phyloP scores from a whole-genome alignment of 1,284 basidiomycete genomes.

The Naganishia sp. region DNA sequence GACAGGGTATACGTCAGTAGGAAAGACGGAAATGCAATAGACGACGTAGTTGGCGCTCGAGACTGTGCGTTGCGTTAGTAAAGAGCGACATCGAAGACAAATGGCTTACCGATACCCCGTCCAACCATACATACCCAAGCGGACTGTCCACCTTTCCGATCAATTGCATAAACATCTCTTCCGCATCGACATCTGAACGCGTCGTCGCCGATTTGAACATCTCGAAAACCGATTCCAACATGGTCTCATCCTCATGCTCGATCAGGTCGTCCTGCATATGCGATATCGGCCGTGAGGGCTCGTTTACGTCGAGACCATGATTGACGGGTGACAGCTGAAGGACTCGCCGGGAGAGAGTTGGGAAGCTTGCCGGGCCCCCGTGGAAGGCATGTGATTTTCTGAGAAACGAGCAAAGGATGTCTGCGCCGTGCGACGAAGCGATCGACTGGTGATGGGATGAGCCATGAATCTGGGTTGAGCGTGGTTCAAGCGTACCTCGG shows the following conservation, averaged over 20 bases:
- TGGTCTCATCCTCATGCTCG: neutral
- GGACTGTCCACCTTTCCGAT: conserved; percentile 42
- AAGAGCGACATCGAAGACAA: neutral
- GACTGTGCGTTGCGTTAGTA: conserved; percentile 32
- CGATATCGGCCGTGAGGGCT: neutral
- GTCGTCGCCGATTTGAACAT: neutral
- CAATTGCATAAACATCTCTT: conserved; percentile 53
- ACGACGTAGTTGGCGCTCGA: conserved; percentile 49
- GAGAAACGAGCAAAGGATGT: conserved; percentile 52
- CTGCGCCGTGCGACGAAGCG: conserved; percentile 51
- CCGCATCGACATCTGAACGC: conserved; percentile 1
- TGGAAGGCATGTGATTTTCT: conserved; percentile 42
- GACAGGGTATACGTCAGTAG: conserved; percentile 49
- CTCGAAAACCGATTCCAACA: conserved; percentile 13
- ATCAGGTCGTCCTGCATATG: conserved; percentile 32
- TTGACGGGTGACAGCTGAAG: conserved; percentile 6
- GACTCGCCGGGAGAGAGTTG: conserved; percentile 36
- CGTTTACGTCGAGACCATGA: conserved; percentile 9
- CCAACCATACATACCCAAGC: conserved; percentile 58
- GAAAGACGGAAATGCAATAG: conserved; percentile 47
- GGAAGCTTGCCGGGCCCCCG: conserved; percentile 39
- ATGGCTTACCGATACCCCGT: conserved; percentile 53
- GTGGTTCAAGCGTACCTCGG: conserved; percentile 60
- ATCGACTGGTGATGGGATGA: conserved; percentile 49
- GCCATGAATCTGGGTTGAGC: neutral